Evolutionary conservation across 768 basidiomycete species (phyloP).

Genomic region (Lactarius sp.): DNA sequence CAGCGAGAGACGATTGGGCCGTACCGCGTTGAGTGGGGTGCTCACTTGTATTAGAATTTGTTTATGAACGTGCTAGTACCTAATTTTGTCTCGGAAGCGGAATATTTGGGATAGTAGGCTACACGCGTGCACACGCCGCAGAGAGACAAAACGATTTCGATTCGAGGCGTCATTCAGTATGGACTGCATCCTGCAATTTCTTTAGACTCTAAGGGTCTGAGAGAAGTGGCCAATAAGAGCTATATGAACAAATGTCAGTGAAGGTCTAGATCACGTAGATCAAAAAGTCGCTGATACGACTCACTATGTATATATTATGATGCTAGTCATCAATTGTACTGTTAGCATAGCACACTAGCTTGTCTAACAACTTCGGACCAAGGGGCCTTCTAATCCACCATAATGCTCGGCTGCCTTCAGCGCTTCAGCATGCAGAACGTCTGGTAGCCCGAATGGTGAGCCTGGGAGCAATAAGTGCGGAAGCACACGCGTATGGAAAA

Average conservation of each 20-base stretch:
- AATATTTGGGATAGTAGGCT: neutral
- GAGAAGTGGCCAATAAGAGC: neutral
- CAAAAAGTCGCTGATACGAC: neutral
- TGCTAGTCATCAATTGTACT: neutral
- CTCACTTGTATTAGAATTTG: conserved; percentile 1
- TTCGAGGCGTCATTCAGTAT: neutral
- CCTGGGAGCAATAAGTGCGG: conserved; percentile 35
- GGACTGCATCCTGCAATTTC: neutral
- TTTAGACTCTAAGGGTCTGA: neutral
- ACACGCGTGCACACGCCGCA: neutral
- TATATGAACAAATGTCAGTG: neutral
- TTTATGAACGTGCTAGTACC: neutral
- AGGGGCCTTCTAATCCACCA: conserved; percentile 39
- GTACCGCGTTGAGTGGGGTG: conserved; percentile 24
- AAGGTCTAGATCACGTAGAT: neutral
- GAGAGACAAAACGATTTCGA: neutral
- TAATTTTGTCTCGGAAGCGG: neutral
- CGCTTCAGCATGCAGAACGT: conserved; percentile 47
- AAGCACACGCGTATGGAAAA: conserved; percentile 42
- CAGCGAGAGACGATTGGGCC: conserved; percentile 29
- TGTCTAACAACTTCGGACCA: conserved; percentile 12
- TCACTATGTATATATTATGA: conserved; percentile 8
- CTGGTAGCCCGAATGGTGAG: conserved; percentile 32
- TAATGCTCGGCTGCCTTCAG: conserved; percentile 41
- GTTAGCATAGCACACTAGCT: conserved; percentile 6